phyloP scores from a whole-genome alignment of 148 eudicot genomes.

The Vaccinium macrocarpon region DNA sequence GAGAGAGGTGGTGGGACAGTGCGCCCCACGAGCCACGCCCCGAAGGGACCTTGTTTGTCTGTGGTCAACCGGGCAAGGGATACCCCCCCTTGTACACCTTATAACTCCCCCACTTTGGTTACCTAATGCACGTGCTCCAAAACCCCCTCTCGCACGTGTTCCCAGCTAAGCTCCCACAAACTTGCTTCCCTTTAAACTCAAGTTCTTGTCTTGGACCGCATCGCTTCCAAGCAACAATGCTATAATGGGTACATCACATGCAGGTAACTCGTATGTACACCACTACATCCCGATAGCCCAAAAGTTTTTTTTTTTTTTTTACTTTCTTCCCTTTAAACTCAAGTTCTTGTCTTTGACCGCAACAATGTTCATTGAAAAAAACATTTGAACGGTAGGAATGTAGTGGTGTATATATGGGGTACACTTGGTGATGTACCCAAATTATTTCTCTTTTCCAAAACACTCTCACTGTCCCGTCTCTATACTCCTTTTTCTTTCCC shows the following conservation, averaged over 20 bases:
- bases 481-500: too few species aligned
- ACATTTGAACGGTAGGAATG: too few species aligned
- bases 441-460: too few species aligned
- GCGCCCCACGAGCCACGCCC: conserved; percentile 22
- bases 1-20: conserved; percentile 15
- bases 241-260: too few species aligned
- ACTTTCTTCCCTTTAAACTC: background rate
- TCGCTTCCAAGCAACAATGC: background rate
- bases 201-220: background rate
- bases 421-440: too few species aligned
- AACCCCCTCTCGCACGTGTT: conserved; percentile 40
- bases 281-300: too few species aligned
- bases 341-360: background rate
- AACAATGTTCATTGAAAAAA: too few species aligned
- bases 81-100: conserved; percentile 23
- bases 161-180: conserved; percentile 27
- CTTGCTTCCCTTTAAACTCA: background rate
- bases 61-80: conserved; percentile 61
- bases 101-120: background rate
- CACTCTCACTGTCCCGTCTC: too few species aligned
- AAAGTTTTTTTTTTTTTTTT: too few species aligned
- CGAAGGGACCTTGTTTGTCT: conserved; percentile 33
- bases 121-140: conserved; percentile 46
- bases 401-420: too few species aligned
- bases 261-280: too few species aligned